phyloP scores from a whole-genome alignment of 2,329 filamentous ascomycete species.

The Colletotrichum liaoningense region DNA sequence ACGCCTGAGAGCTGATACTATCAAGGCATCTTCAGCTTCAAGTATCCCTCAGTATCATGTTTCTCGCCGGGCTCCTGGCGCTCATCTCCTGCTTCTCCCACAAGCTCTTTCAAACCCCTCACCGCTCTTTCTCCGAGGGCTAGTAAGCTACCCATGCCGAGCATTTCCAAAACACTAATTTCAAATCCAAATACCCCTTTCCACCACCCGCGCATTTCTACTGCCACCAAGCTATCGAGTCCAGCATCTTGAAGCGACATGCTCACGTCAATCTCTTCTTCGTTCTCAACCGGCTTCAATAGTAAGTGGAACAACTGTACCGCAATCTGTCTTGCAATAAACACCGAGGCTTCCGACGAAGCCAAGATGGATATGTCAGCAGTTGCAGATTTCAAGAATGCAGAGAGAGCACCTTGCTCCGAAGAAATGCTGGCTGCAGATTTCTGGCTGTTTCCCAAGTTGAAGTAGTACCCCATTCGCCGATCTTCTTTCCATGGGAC shows the following conservation, averaged over 20 bases:
- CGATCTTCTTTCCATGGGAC: constrained; percentile 38
- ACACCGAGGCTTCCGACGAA: neutral
- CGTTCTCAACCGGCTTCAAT: constrained; percentile 38
- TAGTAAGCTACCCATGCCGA: constrained; percentile 35
- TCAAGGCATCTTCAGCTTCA: constrained; percentile 27
- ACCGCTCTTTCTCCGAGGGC: constrained; percentile 30
- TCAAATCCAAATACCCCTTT: constrained; percentile 37
- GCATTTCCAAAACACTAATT: constrained; percentile 35
- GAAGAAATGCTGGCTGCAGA: constrained; percentile 40
- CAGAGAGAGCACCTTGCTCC: neutral
- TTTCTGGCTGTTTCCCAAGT: neutral
- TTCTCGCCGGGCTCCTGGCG: neutral
- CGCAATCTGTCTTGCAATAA: constrained; percentile 34
- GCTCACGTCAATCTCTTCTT: neutral
- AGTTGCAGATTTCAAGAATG: neutral
- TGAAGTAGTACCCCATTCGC: constrained; percentile 41
- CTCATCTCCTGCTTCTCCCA: neutral
- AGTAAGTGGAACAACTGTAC: constrained; percentile 35
- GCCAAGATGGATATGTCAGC: neutral
- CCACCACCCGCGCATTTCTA: constrained; percentile 41
- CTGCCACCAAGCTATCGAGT: constrained; percentile 39
- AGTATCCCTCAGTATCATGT: constrained; percentile 14
- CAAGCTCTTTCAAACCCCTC: neutral
- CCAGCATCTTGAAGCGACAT: constrained; percentile 30
- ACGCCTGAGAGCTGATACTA: neutral